Evolutionary conservation across 257 asterid genomes (phyloP).

Genomic region (Paraleonurus japonicus): DNA sequence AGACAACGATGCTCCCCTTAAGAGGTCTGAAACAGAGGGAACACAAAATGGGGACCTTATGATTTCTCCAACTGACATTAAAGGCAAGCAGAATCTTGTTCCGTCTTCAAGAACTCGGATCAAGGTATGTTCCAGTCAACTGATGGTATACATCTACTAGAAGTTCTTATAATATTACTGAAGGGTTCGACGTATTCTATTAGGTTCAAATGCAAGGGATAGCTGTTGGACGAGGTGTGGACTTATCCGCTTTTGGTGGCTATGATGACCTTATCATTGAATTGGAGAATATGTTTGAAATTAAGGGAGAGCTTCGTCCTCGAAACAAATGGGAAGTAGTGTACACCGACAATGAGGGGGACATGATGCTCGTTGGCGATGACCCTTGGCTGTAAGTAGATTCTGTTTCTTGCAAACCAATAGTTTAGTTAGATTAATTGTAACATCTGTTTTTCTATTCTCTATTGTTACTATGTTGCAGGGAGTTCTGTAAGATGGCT

Average conservation of each 20-base stretch:
- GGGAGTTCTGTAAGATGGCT: slow-evolving; percentile 77
- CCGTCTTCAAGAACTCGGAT: slow-evolving; percentile 70
- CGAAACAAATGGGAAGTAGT: slow-evolving; percentile 69
- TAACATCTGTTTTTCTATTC: not conserved
- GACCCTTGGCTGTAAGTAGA: slow-evolving; percentile 77
- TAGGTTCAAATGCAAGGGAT: slow-evolving; percentile 91
- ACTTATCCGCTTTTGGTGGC: slow-evolving; percentile 53
- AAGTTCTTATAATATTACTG: not conserved
- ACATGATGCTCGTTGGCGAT: slow-evolving; percentile 86
- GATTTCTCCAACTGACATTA: slow-evolving; percentile 37
- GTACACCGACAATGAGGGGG: slow-evolving; percentile 74
- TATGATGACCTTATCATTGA: slow-evolving; percentile 60
- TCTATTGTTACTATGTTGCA: slow-evolving; percentile 29
- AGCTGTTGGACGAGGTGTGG: slow-evolving; percentile 80
- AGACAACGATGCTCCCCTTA: slow-evolving; percentile 16
- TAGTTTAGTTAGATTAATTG: not conserved
- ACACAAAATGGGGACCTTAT: slow-evolving; percentile 24
- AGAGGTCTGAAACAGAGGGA: slow-evolving; percentile 34
- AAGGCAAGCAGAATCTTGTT: slow-evolving; percentile 32
- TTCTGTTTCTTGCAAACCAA: not conserved
- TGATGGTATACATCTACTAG: not conserved
- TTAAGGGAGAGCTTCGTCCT: slow-evolving; percentile 66
- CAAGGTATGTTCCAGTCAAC: slow-evolving; percentile 42
- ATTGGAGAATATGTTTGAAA: slow-evolving; percentile 62
- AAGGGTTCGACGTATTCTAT: not conserved